Conservation (phyloP, 1,284 basidiomycete species). For the Quambalaria eucalypti region DNA sequence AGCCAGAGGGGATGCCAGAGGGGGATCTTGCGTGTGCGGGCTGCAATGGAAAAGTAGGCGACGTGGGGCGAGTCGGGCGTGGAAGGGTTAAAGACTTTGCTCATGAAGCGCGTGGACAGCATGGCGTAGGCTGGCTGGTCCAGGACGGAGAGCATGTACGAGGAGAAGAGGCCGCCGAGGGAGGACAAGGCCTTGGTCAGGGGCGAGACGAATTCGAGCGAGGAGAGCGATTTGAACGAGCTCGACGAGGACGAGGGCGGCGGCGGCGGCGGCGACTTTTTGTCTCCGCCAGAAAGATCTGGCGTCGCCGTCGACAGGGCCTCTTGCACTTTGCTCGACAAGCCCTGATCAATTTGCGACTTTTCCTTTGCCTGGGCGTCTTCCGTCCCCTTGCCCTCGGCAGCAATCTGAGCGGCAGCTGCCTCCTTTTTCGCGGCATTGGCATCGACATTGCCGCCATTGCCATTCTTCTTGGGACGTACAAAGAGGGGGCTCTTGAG, state of each 20-base stretch:
- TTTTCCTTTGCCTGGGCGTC: slow-evolving; percentile 11
- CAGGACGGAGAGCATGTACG: slow-evolving; percentile 77
- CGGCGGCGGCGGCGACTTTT: slow-evolving; percentile 8
- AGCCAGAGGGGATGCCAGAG: slow-evolving; percentile 94
- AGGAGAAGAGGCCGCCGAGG: slow-evolving; percentile 71
- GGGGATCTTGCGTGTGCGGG: slow-evolving; percentile 62
- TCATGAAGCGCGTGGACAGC: slow-evolving; percentile 76
- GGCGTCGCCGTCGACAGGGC: background rate
- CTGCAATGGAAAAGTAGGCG: slow-evolving; percentile 84
- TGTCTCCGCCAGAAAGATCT: background rate
- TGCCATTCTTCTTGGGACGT: slow-evolving; percentile 14
- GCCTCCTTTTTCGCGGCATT: background rate
- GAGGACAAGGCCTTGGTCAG: slow-evolving; percentile 34
- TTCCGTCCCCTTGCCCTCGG: background rate
- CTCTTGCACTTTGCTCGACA: background rate
- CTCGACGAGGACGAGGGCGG: slow-evolving; percentile 13
- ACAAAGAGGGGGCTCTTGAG: slow-evolving; percentile 40
- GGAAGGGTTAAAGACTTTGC: slow-evolving; percentile 76
- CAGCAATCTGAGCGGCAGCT: slow-evolving; percentile 6
- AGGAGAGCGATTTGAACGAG: background rate
- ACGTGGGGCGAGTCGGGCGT: slow-evolving; percentile 75
- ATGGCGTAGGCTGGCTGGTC: slow-evolving; percentile 97
- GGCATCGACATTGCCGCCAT: background rate
- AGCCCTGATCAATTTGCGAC: slow-evolving; percentile 12
- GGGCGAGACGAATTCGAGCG: slow-evolving; percentile 1